A percentile compares a stretch with the other conserved stretches of the same genome.
Evolutionary conservation across 768 basidiomycete species (phyloP).

Genomic region (Pleurotus sapidus): DNA sequence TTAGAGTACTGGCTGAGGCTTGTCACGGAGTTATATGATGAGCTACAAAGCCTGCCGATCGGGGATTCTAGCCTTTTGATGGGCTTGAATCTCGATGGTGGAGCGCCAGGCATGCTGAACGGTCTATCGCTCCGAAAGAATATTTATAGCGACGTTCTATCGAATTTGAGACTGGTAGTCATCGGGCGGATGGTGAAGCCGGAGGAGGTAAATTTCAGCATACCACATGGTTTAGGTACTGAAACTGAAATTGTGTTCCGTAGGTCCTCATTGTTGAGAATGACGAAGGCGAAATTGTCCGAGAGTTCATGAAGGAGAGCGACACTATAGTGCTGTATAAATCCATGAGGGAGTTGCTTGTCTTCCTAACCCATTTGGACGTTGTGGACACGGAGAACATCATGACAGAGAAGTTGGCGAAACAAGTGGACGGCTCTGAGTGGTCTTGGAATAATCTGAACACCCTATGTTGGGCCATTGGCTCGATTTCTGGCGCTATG

Average conservation of each 20-base stretch:
- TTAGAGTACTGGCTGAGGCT: constrained; percentile 97
- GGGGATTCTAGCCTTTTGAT: constrained; percentile 85
- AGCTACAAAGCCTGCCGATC: constrained; percentile 89
- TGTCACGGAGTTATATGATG: constrained; percentile 95
- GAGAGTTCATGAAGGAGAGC: constrained; percentile 98
- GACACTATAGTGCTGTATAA: constrained; percentile 99
- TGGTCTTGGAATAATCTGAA: constrained; percentile 99
- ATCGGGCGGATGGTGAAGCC: constrained; percentile 99
- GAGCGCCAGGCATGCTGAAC: constrained; percentile 62
- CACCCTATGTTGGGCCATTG: constrained; percentile 99
- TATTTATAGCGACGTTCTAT: constrained; percentile 93
- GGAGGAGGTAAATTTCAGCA: constrained; percentile 73
- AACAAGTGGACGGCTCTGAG: constrained; percentile 96
- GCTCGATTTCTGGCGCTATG: constrained; percentile 99
- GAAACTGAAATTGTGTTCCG: neutral
- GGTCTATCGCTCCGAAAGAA: constrained; percentile 87
- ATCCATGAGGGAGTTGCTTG: constrained; percentile 95
- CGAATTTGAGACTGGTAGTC: constrained; percentile 91
- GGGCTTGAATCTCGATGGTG: constrained; percentile 80
- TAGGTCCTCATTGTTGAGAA: constrained; percentile 98
- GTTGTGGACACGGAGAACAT: constrained; percentile 96
- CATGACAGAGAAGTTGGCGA: constrained; percentile 93
- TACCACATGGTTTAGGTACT: constrained; percentile 9
- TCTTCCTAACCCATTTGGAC: constrained; percentile 97
- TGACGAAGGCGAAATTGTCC: constrained; percentile 98